Base-by-base conservation (phyloP, 2,329 filamentous ascomycete genomes). In the Fusarium camptoceras region DNA sequence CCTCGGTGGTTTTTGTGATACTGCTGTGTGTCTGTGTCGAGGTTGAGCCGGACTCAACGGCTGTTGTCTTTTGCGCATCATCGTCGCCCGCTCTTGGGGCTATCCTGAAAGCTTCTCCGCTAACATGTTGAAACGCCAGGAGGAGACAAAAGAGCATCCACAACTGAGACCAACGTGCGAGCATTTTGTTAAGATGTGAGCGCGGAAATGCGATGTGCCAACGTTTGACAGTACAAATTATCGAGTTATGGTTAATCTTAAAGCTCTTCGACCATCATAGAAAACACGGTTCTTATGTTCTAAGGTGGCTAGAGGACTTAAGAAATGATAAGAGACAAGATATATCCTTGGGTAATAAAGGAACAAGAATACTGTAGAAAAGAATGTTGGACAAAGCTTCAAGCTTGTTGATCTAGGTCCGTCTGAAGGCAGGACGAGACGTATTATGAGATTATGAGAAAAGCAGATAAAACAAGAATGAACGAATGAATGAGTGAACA, bases 131-230 rank as follows among this genome's bases (percentile, higher is more conserved):
- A 25, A 83, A 71, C 43, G 76, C 75, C 43, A 84, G 49, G 6
- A 80, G 51, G 24, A 85, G 72, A 70, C 79, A 81, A 59, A 85
- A 70, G 46, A 84, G 67, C 37, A 78, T 77, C 78, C 78, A 81
- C 44, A 81, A 57, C 49, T 76, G 77, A 57, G 72, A 61, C 64
- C 78, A 75, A 60, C 72, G 78, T 25, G 71, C 67, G 54, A 79
- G 64, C 83, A 83, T 84, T 51, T 43, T 27, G 54, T 18, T 28
- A 30, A 44, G 41, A 34, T 39, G 24, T 28, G 22, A 18, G 18
- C 24, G 18, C 18, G 8, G 25, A 28, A 27, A 51, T n/a, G 18
- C 7, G 30, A 24, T 51, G 16, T 18, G 47, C 20, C 31, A 10
- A 16, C 20, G 20, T 39, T n/a, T 27, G 18, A 41, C 41, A 16